Base-by-base conservation (phyloP, 768 basidiomycete genomes). In the Lyophyllum atratum region DNA sequence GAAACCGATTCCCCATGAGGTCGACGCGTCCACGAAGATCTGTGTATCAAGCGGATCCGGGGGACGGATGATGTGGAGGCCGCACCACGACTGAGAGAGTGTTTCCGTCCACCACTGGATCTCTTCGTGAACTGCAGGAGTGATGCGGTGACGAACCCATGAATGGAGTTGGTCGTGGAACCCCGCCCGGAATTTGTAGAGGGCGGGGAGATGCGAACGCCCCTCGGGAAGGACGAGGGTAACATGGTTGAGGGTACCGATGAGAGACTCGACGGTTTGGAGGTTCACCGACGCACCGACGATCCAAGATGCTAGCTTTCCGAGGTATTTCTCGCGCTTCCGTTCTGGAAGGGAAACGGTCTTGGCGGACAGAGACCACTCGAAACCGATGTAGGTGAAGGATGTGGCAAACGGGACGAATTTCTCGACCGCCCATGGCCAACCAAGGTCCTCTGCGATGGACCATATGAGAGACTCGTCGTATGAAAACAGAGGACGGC, bases 231-330 rank as follows among this genome's bases (percentile, higher is more conserved):
- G 21, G 0, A 72, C 71, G 0, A 77, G 54, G 0, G 68, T 64
- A 31, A 71, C 69, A 54, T 79, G 77, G 15, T 74, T 70, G 0
- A 79, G 60, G 0, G 73, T 76, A 0, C 76, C 74, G 3, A 71
- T 59, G 0, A 76, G 9, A 0, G 60, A 66, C 28, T 76, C 66
- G 0, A 61, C 59, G 5, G 70, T 66, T 6, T 65, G 59, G 26
- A 34, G 48, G 1, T 60, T 48, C 21, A 68, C 61, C 1, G 51
- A 54, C 0, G 24, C 19, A 0, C 54, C 60, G 4, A 28, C 9
- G 1, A 54, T n/a, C 70, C 68, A 74, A 1, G 44, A 5, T 1
- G 24, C 22, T 0, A 78, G 58, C 39, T 69, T 66, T 14, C 33
- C n/a, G 8, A 54, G 24, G 9, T 55, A 55, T 10, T 55, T 55